phyloP scores from a whole-genome alignment of 78 protist species.

The Dictyostelium purpureum region DNA sequence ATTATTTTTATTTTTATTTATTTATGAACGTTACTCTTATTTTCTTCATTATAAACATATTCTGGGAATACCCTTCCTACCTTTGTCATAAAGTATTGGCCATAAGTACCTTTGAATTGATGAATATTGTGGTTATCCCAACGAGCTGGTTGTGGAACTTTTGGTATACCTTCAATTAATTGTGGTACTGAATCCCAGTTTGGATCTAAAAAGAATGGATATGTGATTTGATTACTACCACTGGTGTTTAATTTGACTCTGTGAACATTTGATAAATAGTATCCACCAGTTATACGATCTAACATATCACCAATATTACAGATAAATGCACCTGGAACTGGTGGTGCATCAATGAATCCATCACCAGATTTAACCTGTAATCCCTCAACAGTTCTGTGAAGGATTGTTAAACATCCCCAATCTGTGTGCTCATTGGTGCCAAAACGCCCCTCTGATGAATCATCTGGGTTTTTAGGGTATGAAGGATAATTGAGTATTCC shows the following conservation, averaged over 20 bases:
- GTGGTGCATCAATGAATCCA: constrained; percentile 58
- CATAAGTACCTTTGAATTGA: constrained; percentile 23
- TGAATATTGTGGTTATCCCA: constrained; percentile 45
- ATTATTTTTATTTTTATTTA: not conserved
- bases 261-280: constrained; percentile 60
- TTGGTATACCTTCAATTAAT: not conserved
- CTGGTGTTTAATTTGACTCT: constrained; percentile 26
- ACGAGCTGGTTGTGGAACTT: constrained; percentile 20
- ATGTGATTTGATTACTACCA: constrained; percentile 29
- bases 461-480: not conserved
- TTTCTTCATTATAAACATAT: not conserved
- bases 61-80: constrained; percentile 32
- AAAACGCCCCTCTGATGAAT: not conserved
- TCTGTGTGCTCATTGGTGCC: constrained; percentile 69
- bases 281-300: constrained; percentile 45
- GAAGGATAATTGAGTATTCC: constrained; percentile 30
- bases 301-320: constrained; percentile 86
- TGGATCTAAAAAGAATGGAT: constrained; percentile 83
- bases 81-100: constrained; percentile 18
- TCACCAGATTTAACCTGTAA: constrained; percentile 48
- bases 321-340: constrained; percentile 60
- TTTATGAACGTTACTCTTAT: too few species aligned
- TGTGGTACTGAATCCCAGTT: not conserved
- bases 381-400: constrained; percentile 69
- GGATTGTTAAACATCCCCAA: constrained; percentile 73